Conservation (phyloP, 371 early-diverging fungal species). For the Zancudomyces culisetae region DNA sequence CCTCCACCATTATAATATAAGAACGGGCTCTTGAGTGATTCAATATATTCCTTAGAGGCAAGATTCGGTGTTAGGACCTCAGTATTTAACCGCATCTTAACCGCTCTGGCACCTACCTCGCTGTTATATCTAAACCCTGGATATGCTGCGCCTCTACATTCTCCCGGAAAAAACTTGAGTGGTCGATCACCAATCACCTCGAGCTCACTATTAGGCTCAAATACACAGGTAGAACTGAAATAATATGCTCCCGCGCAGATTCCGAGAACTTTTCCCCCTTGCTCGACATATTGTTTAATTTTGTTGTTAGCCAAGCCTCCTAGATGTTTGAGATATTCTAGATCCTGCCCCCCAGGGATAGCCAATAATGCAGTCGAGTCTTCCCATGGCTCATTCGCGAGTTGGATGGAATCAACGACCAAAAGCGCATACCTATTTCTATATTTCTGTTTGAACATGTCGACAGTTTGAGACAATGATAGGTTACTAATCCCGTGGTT, state of each 20-base stretch:
- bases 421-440: constrained; percentile 70
- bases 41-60: constrained; percentile 2
- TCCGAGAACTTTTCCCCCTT: constrained; percentile 76
- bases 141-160: constrained; percentile 50
- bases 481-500: constrained; percentile 52
- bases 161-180: constrained; percentile 48
- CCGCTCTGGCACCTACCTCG: constrained; percentile 52
- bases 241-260: constrained; percentile 90
- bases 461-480: constrained; percentile 40
- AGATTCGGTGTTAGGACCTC: constrained; percentile 6
- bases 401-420: constrained; percentile 44
- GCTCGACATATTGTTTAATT: constrained; percentile 46
- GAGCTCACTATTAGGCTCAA: constrained; percentile 45
- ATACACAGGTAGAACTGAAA: constrained; percentile 43
- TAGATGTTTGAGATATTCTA: constrained; percentile 54
- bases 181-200: constrained; percentile 54
- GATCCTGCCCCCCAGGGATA: constrained; percentile 77
- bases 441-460: constrained; percentile 41
- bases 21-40: constrained; percentile 3
- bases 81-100: constrained; percentile 21
- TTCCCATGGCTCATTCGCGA: constrained; percentile 71
- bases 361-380: constrained; percentile 58
- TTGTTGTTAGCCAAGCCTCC: constrained; percentile 33
- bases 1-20: constrained; percentile 70
- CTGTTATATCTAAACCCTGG: constrained; percentile 63